Conservation (phyloP, 2,329 filamentous ascomycete genomes). For the Furcasterigmium furcatum region DNA sequence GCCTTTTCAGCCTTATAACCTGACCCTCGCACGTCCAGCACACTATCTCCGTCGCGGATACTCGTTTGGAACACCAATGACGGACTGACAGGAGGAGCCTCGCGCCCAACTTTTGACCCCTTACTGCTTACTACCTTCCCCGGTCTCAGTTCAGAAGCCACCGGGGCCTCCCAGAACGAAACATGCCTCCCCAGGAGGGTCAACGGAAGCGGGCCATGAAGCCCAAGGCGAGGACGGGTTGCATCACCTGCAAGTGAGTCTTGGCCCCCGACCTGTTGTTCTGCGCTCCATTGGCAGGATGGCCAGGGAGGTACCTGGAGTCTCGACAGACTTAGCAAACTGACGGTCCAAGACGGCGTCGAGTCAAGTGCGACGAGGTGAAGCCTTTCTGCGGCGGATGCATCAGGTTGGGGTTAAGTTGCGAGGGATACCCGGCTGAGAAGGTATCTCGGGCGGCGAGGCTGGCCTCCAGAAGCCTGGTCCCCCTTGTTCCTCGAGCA, state of each 20-base stretch:
- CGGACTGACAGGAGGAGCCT: no score
- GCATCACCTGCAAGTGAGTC: no score
- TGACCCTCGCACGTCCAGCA: no score
- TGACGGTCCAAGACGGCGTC: conserved; percentile 20
- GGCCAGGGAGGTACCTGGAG: background rate
- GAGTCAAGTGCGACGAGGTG: conserved; percentile 31
- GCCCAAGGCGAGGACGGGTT: background rate
- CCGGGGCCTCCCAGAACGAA: no score
- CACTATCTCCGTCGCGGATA: no score
- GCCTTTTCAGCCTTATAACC: no score
- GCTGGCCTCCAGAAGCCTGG: background rate
- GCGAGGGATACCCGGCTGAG: conserved; percentile 22
- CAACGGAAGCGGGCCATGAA: background rate
- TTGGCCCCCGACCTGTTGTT: no score
- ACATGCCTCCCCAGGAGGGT: background rate
- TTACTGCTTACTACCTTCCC: no score
- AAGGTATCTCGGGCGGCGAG: background rate
- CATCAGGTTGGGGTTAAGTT: conserved; percentile 28
- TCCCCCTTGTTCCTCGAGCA: conserved; percentile 4
- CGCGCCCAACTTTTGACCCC: no score
- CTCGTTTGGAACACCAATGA: no score
- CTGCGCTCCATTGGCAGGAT: no score
- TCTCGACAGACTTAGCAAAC: background rate
- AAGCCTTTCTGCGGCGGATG: conserved; percentile 29
- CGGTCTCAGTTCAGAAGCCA: no score